Base-by-base conservation (phyloP, 805 yeast species). In the Nakazawaea holstii region DNA sequence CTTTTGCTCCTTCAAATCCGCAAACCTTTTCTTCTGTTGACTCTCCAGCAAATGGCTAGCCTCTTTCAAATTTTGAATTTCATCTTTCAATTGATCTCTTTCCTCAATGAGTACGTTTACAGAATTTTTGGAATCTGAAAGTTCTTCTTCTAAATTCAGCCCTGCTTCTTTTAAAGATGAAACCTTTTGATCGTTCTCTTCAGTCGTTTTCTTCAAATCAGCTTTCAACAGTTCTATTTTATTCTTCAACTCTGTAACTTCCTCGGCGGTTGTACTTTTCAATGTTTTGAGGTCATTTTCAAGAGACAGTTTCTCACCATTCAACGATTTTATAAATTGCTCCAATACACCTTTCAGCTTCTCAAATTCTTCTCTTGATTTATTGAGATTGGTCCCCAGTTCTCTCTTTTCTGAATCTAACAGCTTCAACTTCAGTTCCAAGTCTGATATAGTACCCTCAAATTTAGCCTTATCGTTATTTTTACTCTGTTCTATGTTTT, bases 1-100 rank as follows among this genome's bases (percentile, higher is more conserved):
- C 35, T 59, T 52, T 28, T 50, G 49, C 33, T 62, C 66, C 26
- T 57, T 57, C 48, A 61, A 45, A 2, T 55, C 46, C 1, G 53
- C 53, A 5, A 60, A 52, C 2, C 57, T 57, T 20, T 53, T 54
- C 39, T 61, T 63, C 35, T 51, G 45, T 5, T 56, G 60, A n/a
- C 58, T 52, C 39, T 63, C 65, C 4, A 60, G 57, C 0, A 55
- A 49, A 26, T 64, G 67, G 20, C 51, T 33, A 6, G 41, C 9
- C 29, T 35, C 39, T 24, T 36, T 31, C 13, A 46, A 29, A 11
- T 36, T 32, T 29, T 38, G 29, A 24, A 43, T 35, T 24, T 54
- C 30, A 6, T 45, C 15, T 10, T 48, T 37, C n/a, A 49, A 33
- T 41, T 55, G 46, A 11, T 40, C 15, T 17, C 45, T 48, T 31